phyloP scores from a whole-genome alignment of 2,329 filamentous ascomycete genomes.

The Leptographium procerum region DNA sequence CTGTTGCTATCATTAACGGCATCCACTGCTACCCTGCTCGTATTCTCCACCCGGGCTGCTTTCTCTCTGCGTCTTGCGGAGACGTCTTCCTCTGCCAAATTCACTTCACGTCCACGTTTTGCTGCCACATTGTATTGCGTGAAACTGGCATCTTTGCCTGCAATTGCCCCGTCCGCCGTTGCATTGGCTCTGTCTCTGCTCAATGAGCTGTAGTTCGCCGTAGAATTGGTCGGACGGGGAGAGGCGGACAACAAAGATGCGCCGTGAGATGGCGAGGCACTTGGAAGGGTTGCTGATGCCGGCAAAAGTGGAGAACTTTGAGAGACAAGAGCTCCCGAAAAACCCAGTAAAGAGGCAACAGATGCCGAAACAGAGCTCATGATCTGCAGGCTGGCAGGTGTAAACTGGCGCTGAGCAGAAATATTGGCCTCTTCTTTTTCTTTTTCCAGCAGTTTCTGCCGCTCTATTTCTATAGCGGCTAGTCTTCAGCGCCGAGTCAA shows the following conservation, averaged over 20 bases:
- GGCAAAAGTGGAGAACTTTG: not conserved
- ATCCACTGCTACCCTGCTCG: not conserved
- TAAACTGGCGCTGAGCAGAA: not conserved
- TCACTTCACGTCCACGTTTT: not conserved
- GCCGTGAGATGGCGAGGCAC: not conserved
- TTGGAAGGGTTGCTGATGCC: not conserved
- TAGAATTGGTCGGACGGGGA: not conserved
- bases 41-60: not conserved
- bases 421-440: not conserved
- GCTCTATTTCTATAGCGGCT: constrained; percentile 2
- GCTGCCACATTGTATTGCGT: not conserved
- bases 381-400: not conserved
- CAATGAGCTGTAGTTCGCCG: not conserved
- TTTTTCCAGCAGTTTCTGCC: not conserved
- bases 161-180: not conserved
- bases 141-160: not conserved
- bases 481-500: constrained; percentile 3
- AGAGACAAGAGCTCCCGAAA: not conserved
- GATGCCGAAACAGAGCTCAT: not conserved
- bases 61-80: not conserved
- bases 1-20: not conserved
- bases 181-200: not conserved
- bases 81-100: not conserved
- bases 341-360: not conserved
- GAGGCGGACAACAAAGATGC: not conserved